Evolutionary conservation across 73 alveolate species (phyloP).

Genomic region (Paramecium bursaria): DNA sequence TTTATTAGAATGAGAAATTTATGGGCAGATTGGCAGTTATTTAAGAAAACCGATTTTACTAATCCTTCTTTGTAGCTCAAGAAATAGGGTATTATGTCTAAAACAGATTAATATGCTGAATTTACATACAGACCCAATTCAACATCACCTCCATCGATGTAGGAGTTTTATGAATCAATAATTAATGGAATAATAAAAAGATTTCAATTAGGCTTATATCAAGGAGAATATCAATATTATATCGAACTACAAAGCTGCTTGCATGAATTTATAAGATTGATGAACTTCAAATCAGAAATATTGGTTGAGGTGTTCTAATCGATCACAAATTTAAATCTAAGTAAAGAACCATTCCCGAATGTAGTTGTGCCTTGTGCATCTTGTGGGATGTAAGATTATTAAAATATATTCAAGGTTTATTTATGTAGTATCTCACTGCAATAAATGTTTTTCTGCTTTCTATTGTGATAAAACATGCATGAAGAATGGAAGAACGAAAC

Average conservation of each 20-base stretch:
- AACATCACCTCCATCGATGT: conserved; percentile 67
- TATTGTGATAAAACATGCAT: conserved; percentile 72
- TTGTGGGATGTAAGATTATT: conserved; percentile 71
- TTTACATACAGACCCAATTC: conserved; percentile 67
- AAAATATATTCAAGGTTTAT: no score
- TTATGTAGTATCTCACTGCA: conserved; percentile 60
- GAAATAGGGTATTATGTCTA: conserved; percentile 60
- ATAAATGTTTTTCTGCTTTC: conserved; percentile 64
- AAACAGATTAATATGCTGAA: conserved; percentile 72
- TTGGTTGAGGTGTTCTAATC: conserved; percentile 69
- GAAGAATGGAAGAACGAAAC: conserved; percentile 66
- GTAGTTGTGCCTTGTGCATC: conserved; percentile 71
- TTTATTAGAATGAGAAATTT: conserved; percentile 41
- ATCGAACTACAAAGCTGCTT: conserved; percentile 65
- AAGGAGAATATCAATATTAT: conserved; percentile 66
- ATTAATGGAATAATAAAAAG: conserved; percentile 70
- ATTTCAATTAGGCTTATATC: conserved; percentile 63
- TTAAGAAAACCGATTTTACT: conserved; percentile 67
- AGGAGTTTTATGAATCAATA: conserved; percentile 69
- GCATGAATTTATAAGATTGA: conserved; percentile 64
- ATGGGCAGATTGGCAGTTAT: conserved; percentile 70
- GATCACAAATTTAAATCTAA: conserved; percentile 59
- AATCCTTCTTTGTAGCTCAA: conserved; percentile 64
- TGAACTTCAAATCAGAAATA: conserved; percentile 67
- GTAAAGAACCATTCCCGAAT: conserved; percentile 66